Evolutionary conservation across 225 moss, liverwort and hornwort genomes (phyloP), one percentile per base, ranked within the genome.

Genomic region (Lunularia cruciata): DNA sequence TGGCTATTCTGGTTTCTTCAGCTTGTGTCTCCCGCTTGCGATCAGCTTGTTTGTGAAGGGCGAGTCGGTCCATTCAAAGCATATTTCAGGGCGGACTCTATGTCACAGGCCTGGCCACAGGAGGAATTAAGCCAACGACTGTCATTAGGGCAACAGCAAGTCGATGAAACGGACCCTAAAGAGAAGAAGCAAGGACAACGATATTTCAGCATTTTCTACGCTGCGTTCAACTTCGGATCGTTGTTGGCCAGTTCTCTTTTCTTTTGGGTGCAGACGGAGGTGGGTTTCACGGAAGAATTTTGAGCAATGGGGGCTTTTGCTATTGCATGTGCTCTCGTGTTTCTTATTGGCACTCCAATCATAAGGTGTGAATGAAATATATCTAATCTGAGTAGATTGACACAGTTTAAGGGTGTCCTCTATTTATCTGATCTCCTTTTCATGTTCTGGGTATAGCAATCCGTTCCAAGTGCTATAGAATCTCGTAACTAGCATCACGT

Each of bases 131-230:
- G 64, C 61, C 73, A 8, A 61, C 54, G 25, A 33, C 56, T 65
- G 3, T 68, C 78, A 0, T 46, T 79, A 48, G 78, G 73, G 2
- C 69, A 70, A 38, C 72, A 70, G 43, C 78, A 79, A 20, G 74
- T 79, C 26, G 74, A 79, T 26, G 61, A 63, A 38, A 69, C 74
- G 38, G 73, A 73, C 27, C 57, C 63, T 18, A 33, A 12, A 12
- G 78, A 79, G 43, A 79, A 70, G 54, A 64, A 64, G 37, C 47
- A 55, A 9, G 78, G 78, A 20, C 33, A 26, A 15, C 42, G 40
- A 26, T 79, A 62, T 48, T 79, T 79, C 68, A 54, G 31, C 13
- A 23, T 57, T 3, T 79, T 46, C 62, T 73, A 33, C 20, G 46
- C 63, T 18, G 48, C 46, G 35, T 54, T 69, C 6, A 70, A 58